Evolutionary conservation across 2,329 filamentous ascomycete species (phyloP), one percentile per base, ranked within the genome.

Genomic region (Xylariomycetidae sp.): DNA sequence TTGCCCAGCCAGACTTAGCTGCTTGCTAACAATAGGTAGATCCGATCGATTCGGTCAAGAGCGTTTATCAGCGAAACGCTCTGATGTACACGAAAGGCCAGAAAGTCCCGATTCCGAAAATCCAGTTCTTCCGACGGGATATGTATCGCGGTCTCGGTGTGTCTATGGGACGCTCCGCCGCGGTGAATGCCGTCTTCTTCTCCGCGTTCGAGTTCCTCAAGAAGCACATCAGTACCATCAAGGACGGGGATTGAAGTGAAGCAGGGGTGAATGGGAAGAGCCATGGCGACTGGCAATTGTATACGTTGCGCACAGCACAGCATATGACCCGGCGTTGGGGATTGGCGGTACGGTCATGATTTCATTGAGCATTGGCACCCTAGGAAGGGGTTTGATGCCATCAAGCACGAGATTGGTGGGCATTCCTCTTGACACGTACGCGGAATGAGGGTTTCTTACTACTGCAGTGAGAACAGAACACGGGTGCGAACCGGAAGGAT

Each of bases 111-210:
- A 70, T 75, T 15, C 83, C 85, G 8, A 83, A 81, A 57, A 87
- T 92, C 38, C 71, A 82, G 39, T 89, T 87, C 60, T 84, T 87
- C 60, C 77, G 82, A 50, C 70, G 70, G 34, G 75, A 81, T 42
- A 88, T 88, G 77, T 93, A 92, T 60, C 79, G 85, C 48, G 86
- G 85, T 19, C 70, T 93, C 3, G 84, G 80, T 15, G 85, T 92
- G 17, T 89, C 84, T 23, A 89, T 92, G 79, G 74, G 77, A 45
- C 79, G 86, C 35, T 89, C 85, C 10, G 88, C 83, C 50, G 70
- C 86, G 32, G 79, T 92, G 47, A 93, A 93, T 56, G 85, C 85
- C 46, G 84, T 93, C 50, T 93, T 93, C 70, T 93, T 93, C 64
- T 88, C 84, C 26, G 82, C 80, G 24, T 93, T 92, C 56, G 86